Percentiles rank a stretch among this genome's conserved stretches.
Evolutionary conservation across 768 basidiomycete genomes (phyloP).

Genomic region (Neoboletus subvelutipes): DNA sequence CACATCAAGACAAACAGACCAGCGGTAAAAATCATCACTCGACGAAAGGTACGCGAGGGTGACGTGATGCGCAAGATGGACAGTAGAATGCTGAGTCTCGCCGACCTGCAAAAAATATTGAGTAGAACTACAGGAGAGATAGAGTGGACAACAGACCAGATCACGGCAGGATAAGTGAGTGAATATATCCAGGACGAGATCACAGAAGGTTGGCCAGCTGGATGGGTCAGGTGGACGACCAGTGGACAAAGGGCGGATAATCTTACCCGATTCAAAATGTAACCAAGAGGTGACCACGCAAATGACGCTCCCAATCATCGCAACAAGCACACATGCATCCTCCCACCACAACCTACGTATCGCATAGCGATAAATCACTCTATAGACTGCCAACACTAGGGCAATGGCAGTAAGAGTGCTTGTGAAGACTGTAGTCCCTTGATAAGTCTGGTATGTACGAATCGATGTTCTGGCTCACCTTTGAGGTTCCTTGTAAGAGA

Average conservation of each 20-base stretch:
- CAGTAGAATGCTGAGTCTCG: conserved; percentile 14
- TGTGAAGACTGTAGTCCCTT: conserved; percentile 4
- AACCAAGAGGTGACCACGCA: conserved; percentile 1
- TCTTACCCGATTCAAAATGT: conserved; percentile 4
- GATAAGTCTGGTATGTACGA: background rate
- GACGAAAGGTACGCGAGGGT: conserved; percentile 7
- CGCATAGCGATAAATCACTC: conserved; percentile 1
- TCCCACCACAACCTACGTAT: conserved; percentile 19
- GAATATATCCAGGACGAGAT: conserved; percentile 10
- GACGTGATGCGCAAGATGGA: conserved; percentile 12
- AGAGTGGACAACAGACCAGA: conserved; percentile 13
- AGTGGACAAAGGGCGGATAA: background rate
- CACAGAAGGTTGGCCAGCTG: conserved; percentile 5
- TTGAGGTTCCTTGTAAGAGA: conserved; percentile 7
- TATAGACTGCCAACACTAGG: conserved; percentile 1
- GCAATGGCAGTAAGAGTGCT: conserved; percentile 6
- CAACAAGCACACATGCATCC: conserved; percentile 13
- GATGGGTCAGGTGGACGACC: background rate
- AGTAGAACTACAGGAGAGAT: background rate
- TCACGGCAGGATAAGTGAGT: conserved; percentile 6
- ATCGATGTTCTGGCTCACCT: conserved; percentile 8
- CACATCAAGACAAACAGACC: conserved; percentile 15
- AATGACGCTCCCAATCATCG: background rate
- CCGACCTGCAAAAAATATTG: conserved; percentile 7
- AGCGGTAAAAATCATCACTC: conserved; percentile 3